These are phyloP conservation scores for Trichoderma lentiforme DNA, from an alignment of 2,329 filamentous ascomycete species.

Conservation along the genomic window DNA sequence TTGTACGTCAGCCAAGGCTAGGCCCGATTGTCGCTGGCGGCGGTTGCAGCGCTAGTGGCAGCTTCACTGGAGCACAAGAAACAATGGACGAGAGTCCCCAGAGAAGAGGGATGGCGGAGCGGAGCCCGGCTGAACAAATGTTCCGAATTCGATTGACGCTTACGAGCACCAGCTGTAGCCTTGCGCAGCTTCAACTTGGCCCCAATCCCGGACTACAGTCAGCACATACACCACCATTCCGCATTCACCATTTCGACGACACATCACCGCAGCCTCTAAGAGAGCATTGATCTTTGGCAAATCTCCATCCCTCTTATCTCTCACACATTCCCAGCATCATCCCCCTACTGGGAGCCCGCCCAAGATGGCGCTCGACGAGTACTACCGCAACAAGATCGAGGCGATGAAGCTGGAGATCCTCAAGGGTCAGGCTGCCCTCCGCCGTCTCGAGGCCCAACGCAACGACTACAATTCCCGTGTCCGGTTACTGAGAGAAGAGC, in stretches of 20 bases:
- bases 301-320: neutral
- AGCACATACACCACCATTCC: slow-evolving; percentile 11
- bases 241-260: slow-evolving; percentile 3
- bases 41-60: neutral
- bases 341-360: slow-evolving; percentile 22
- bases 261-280: neutral
- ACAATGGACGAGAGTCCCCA: neutral
- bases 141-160: slow-evolving; percentile 21
- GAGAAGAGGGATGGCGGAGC: neutral
- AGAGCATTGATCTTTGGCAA: neutral
- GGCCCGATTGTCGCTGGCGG: neutral
- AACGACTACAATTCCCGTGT: slow-evolving; percentile 99
- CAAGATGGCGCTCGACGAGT: slow-evolving; percentile 97
- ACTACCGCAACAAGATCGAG: slow-evolving; percentile 99
- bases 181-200: slow-evolving; percentile 34
- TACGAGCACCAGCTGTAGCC: slow-evolving; percentile 36
- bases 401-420: slow-evolving; percentile 99
- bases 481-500: slow-evolving; percentile 88
- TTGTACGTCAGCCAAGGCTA: slow-evolving; percentile 4
- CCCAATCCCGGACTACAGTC: slow-evolving; percentile 21
- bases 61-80: neutral
- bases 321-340: neutral
- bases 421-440: slow-evolving; percentile 92
- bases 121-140: neutral
- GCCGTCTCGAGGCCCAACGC: slow-evolving; percentile 92